Base-by-base conservation (phyloP, 495 filamentous ascomycete species). In the Astrothelium subdiscretum region DNA sequence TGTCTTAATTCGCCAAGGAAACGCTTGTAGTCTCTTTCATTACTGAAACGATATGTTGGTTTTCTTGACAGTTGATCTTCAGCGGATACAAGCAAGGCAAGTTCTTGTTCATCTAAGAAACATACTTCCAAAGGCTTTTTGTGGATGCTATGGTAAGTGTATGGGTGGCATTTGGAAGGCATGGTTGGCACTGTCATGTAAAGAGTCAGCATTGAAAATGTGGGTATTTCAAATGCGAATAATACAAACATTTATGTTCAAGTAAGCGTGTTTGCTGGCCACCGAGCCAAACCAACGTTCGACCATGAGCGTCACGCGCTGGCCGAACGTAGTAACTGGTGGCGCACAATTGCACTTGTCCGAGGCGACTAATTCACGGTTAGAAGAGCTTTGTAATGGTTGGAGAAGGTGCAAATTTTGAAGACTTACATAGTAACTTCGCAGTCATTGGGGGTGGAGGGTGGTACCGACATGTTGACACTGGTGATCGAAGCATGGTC, bases 101-200 rank as follows among this genome's bases (percentile, higher is more conserved):
- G 22, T 13, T 24, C n/a, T 31, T 29, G 35, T 3, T 22, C 24
- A 18, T 38, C 4, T n/a, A 22, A 10, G n/a, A 60, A 60, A n/a
- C n/a, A 24, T 10, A 60, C 31, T 10, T 43, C 20, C n/a, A 60
- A 38, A 6, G 31, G 32, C 24, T n/a, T 60, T 22, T 43, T 11
- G n/a, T 13, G 8, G 5, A 32, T 29, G 58, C 27, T 20, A 38
- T 59, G 58, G 32, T 59, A 29, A 20, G 58, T 59, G 31, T 59
- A 59, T 13, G 58, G 58, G 24, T 40, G 58, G 31, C 58, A 59
- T n/a, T 59, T 40, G 22, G n/a, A n/a, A n/a, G n/a, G n/a, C n/a
- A n/a, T n/a, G n/a, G 10, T 13, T 38, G 58, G 31, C 12, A 59
- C 42, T 48, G 42, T n/a, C 13, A 3, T 38, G 20, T 35, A 15